Evolutionary conservation across 2,329 filamentous ascomycete genomes (phyloP), one percentile per base, ranked within the genome.

Genomic region (Zopfia rhizophila): DNA sequence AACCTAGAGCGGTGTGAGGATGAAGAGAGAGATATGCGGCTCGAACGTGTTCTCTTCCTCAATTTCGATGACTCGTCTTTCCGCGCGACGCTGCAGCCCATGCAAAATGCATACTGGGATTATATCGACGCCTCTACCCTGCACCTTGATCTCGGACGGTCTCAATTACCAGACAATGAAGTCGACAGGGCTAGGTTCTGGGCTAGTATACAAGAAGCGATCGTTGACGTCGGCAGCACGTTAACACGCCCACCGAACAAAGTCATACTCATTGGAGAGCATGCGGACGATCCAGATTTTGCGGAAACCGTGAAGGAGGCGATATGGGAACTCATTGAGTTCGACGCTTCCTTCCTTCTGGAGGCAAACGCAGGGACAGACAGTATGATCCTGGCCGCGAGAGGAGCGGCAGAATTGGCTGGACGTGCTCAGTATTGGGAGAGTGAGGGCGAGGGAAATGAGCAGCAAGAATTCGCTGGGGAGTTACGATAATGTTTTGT

Each of bases 21-120:
- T 14, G 41, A 57, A 33, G 40, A 48, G 37, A 25, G 28, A 18
- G 16, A 24, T 13, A 39, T 47, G 29, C 42, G 30, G 5, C 39
- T 52, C 16, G 48, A 58, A 27, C 50, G 56, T 8, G 48, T 63
- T 3, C 47, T 66, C 10, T 63, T 63, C 30, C 30, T 66, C 3
- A 48, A 60, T 14, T 65, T 66, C 28, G 63, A 65, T 38, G 55
- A 58, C 19, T 54, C 51, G 3, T 61, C 59, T n/a, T 63, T 66
- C 29, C 56, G 51, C 32, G 55, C 52, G 13, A 54, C 53, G 4
- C 51, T 58, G 13, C 53, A 61, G 17, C 27, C 43, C 13, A 23
- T 61, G 35, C 30, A 38, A 25, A 45, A 38, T 17, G 51, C 35
- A 14, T 42, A 36, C 28, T 31, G 50, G 11, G 39, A 51, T 16